Evolutionary conservation across 768 basidiomycete genomes (phyloP).

Genomic region (Xanthoconium stramineum): DNA sequence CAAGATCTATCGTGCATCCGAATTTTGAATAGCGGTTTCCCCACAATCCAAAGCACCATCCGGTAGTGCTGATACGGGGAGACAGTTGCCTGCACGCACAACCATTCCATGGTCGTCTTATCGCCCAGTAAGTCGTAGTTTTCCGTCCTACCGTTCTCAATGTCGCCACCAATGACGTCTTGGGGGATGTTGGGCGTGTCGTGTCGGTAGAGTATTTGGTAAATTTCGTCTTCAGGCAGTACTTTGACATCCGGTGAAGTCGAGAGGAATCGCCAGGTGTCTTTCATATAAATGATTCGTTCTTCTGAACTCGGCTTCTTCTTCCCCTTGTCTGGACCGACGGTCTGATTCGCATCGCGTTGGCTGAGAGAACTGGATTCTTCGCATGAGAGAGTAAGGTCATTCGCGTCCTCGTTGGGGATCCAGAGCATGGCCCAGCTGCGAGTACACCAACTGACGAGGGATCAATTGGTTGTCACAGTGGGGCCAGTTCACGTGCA

Average conservation of each 20-base stretch:
- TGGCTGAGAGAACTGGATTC: neutral
- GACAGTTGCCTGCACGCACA: neutral
- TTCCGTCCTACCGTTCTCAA: neutral
- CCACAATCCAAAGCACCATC: neutral
- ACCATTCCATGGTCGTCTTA: neutral
- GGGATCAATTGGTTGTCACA: neutral
- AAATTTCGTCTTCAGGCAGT: neutral
- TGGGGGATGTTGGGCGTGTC: neutral
- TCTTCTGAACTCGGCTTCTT: neutral
- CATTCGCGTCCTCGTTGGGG: neutral
- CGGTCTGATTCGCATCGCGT: neutral
- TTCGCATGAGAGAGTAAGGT: neutral
- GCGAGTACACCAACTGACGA: constrained; percentile 1
- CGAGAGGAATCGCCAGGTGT: constrained; percentile 3
- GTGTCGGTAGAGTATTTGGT: neutral
- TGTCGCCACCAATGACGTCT: neutral
- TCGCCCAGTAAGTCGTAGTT: neutral
- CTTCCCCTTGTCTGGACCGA: neutral
- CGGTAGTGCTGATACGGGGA: neutral
- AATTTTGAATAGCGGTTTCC: neutral
- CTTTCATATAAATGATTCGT: neutral
- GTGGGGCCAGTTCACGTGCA: too few relatives aligned
- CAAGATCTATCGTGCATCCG: neutral
- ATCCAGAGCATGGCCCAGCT: neutral
- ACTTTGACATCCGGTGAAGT: neutral